A percentile compares a stretch with the other conserved stretches of the same genome.
phyloP scores from a whole-genome alignment of 164 flowering plant species.

The Malania oleifera region DNA sequence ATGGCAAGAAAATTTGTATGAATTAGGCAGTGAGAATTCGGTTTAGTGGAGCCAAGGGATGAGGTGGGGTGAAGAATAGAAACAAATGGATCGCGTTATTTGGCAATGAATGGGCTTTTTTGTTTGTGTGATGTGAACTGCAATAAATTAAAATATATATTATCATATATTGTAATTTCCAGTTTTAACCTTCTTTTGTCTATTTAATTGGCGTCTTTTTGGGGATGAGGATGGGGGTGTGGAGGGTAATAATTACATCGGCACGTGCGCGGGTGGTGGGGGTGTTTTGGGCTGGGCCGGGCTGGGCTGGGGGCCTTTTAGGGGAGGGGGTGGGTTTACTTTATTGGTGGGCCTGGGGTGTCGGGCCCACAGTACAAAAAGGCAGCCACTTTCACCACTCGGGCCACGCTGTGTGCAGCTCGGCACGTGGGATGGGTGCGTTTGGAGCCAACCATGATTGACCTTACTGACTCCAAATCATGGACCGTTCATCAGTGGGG shows the following conservation, averaged over 20 bases:
- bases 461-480: slow-evolving; percentile 13
- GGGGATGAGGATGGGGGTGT: slow-evolving; percentile 9
- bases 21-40: slow-evolving; percentile 12
- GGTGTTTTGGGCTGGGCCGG: neutral
- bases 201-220: neutral
- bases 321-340: slow-evolving; percentile 6
- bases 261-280: slow-evolving; percentile 31
- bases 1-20: neutral
- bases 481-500: slow-evolving; percentile 19
- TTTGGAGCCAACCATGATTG: slow-evolving; percentile 26
- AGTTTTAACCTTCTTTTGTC: neutral
- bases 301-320: slow-evolving; percentile 1
- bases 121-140: neutral
- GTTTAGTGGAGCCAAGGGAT: slow-evolving; percentile 6
- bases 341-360: slow-evolving; percentile 42
- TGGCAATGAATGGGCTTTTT: slow-evolving; percentile 19
- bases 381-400: slow-evolving; percentile 19
- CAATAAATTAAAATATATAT: no score
- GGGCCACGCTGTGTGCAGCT: slow-evolving; percentile 23
- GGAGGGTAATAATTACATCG: slow-evolving; percentile 39
- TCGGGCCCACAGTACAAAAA: slow-evolving; percentile 29
- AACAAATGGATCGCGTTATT: slow-evolving; percentile 51
- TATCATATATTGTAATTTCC: neutral
- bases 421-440: slow-evolving; percentile 35
- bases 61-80: neutral